Evolutionary conservation across 192 early-diverging fungal species (phyloP), one percentile per base, ranked within the genome.

Genomic region (Polychytrium aggregatum): DNA sequence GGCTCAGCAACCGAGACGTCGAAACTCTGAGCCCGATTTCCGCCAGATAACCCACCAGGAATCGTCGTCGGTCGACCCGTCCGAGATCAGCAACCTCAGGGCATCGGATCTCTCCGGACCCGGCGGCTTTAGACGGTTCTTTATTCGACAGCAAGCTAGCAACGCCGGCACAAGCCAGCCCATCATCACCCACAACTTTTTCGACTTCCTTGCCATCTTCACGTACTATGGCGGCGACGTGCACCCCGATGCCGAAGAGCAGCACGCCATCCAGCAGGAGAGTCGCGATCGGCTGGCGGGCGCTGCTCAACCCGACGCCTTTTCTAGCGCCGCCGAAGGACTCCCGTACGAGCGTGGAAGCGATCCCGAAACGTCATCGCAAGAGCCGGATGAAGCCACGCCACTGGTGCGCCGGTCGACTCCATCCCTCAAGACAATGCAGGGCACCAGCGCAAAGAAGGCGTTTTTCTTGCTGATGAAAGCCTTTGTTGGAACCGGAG

Each of bases 141-240:
- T 90, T 63, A 59, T 95, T 35, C 72, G 75, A 6, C 68, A 78
- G 44, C 77, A 87, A 40, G 86, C 86, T 10, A 59, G 67, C 24
- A 62, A 67, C 28, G 67, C 71, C 48, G 89, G 86, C 33, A 71
- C 74, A 21, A 56, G 56, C 14, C 65, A 56, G 43, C 85, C 84
- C 43, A 43, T 56, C 46, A 41, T 64, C 39, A 92, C 93, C 5
- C 58, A 78, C n/a, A 93, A 84, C 62, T 97, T 93, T 74, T 75
- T 93, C 27, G 93, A 97, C 58, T 94, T 92, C 55, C 73, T 97
- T 48, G 83, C 81, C 20, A 68, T 97, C 53, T 94, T 87, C 47
- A 90, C 88, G 40, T 91, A 87, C 58, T 97, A 91, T 71, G 92
- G 86, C 26, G 92, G 90, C 37, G 92, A 90, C 60, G 87, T 88